Evolutionary conservation across 2,329 filamentous ascomycete species (phyloP), one percentile per base, ranked within the genome.

Genomic region (Botrytis deweyae): DNA sequence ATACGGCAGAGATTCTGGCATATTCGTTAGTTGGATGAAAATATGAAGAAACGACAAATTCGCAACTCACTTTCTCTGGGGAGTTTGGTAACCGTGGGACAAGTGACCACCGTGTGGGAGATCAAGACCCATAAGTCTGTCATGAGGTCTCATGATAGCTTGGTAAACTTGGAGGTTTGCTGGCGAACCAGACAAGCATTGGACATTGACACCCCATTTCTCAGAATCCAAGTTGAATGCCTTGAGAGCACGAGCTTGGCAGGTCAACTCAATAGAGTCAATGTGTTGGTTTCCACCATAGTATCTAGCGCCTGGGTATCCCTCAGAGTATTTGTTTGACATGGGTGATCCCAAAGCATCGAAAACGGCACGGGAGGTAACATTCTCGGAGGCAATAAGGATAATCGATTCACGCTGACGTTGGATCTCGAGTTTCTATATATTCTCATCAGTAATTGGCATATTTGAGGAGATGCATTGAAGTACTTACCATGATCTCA

Each of bases 281-380:
- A 99, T 99, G 89, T 96, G 94, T 88, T 99, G 93, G 88, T 99
- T 99, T 82, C 96, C 96, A 82, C 96, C 96, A 82, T 99, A 99
- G 90, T 99, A 99, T 85, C 96, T 92, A 80, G 96, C 96, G 83
- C 96, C 96, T 79, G 96, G 96, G 85, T 97, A 97, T 78, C 96
- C 96, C 88, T 99, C 96, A 29, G 94, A 98, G 90, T 99, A 99
- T 88, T 99, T 99, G 90, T 99, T 97, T 85, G 93, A 94, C 93
- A 96, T 97, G 84, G 93, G 92, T 74, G 91, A 95, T 81, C 96
- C 96, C 78, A 99, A 91, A 75, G 96, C 96, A 86, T 99, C 95
- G 87, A 97, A 97, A 81, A 99, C 96, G 81, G 96, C 95, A 80
- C 95, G 94, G 76, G 96, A 99, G 74, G 96, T 99, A 86, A 99